phyloP scores from a whole-genome alignment of 306 rosid genomes.

The Begonia fuchsioides region DNA sequence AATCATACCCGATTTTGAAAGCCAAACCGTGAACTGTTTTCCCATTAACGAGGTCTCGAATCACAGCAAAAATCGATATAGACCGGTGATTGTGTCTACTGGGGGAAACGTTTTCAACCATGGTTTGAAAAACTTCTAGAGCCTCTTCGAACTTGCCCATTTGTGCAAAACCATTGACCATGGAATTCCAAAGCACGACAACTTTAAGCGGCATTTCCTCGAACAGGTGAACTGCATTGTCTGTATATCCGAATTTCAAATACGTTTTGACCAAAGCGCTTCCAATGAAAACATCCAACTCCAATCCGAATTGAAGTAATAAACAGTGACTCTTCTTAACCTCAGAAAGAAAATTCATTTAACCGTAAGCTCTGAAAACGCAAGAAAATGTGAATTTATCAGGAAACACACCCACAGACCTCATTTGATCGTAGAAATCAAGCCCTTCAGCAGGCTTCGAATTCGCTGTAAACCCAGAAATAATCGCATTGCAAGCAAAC shows the following conservation, averaged over 20 bases:
- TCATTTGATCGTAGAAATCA: constrained; percentile 39
- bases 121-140: constrained; percentile 40
- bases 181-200: constrained; percentile 75
- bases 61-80: constrained; percentile 47
- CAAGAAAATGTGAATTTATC: constrained; percentile 68
- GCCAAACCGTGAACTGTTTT: constrained; percentile 47
- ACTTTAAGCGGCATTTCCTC: constrained; percentile 54
- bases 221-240: constrained; percentile 51
- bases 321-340: constrained; percentile 56
- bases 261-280: constrained; percentile 67
- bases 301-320: constrained; percentile 58
- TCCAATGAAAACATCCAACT: constrained; percentile 60
- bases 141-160: constrained; percentile 59
- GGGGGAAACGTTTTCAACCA: constrained; percentile 41
- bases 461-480: constrained; percentile 56
- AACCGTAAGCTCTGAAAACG: constrained; percentile 49
- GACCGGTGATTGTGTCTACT: constrained; percentile 47
- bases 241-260: constrained; percentile 33
- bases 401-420: constrained; percentile 33
- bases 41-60: constrained; percentile 42
- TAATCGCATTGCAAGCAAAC: constrained; percentile 55
- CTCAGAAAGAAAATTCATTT: constrained; percentile 20
- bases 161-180: constrained; percentile 62
- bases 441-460: constrained; percentile 26
- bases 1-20: constrained; percentile 49